A percentile compares a stretch with the other conserved stretches of the same genome.
phyloP scores from a whole-genome alignment of 352 stramenopile species.

The Globisporangium abappressorium region DNA sequence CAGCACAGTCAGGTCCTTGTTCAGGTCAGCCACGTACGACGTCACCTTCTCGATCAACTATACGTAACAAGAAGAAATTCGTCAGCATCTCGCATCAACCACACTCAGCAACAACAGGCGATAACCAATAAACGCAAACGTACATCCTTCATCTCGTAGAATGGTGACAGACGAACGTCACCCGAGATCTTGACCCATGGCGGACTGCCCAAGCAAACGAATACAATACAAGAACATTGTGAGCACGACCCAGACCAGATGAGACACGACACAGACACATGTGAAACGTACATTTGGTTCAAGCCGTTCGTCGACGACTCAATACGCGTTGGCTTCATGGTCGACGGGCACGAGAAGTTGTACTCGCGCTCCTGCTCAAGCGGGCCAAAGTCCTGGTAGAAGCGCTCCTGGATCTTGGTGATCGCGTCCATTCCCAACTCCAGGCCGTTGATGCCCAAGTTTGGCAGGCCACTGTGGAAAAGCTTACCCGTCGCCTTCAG shows the following conservation, averaged over 20 bases:
- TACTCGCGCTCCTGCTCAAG: slow-evolving; percentile 85
- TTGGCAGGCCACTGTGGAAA: slow-evolving; percentile 89
- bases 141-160: slow-evolving; percentile 91
- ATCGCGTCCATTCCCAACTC: slow-evolving; percentile 88
- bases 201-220: slow-evolving; percentile 39
- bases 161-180: slow-evolving; percentile 89
- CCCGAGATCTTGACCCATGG: slow-evolving; percentile 89
- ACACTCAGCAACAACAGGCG: not conserved
- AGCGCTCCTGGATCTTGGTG: slow-evolving; percentile 81
- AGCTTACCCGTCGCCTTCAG: slow-evolving; percentile 90
- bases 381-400: slow-evolving; percentile 88
- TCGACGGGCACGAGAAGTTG: slow-evolving; percentile 88
- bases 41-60: slow-evolving; percentile 71
- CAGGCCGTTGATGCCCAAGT: slow-evolving; percentile 88
- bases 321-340: slow-evolving; percentile 87
- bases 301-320: slow-evolving; percentile 75
- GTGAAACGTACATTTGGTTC: slow-evolving; percentile 69
- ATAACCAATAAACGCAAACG: slow-evolving; percentile 13
- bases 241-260: not conserved
- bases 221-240: not conserved
- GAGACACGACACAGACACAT: not conserved
- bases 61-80: slow-evolving; percentile 11
- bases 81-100: not conserved
- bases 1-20: slow-evolving; percentile 77
- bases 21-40: slow-evolving; percentile 87